These are phyloP conservation scores for Paxillus ammoniavirescens DNA, from an alignment of 768 basidiomycete genomes.

Conservation along the genomic window DNA sequence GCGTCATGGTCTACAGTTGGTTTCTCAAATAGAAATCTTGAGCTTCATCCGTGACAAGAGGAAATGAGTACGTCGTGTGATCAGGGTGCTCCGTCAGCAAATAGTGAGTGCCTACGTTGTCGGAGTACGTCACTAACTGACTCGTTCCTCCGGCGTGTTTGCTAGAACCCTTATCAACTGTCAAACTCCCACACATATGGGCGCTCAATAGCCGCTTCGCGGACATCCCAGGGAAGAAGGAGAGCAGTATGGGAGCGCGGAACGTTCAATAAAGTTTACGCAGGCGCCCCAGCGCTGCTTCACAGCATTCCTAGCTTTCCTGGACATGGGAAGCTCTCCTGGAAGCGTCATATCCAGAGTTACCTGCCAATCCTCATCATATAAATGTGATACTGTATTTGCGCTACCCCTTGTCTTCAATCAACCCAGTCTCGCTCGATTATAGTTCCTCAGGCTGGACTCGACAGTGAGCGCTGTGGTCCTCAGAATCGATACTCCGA, in stretches of 20 bases:
- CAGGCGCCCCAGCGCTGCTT: conserved; percentile 17
- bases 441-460: not conserved
- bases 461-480: conserved; percentile 11
- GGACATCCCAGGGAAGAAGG: not conserved
- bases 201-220: not conserved
- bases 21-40: no score
- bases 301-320: not conserved
- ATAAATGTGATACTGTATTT: conserved; percentile 16
- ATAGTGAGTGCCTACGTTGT: conserved; percentile 4
- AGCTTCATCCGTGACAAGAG: not conserved
- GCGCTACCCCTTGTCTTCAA: not conserved
- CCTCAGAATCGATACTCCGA: not conserved
- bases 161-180: conserved; percentile 10
- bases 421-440: not conserved
- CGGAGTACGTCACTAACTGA: conserved; percentile 9
- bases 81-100: not conserved
- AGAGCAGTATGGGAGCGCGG: not conserved
- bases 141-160: conserved; percentile 19
- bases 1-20: no score
- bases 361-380: not conserved
- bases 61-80: conserved; percentile 15
- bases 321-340: not conserved
- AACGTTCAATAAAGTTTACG: not conserved
- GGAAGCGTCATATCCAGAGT: not conserved
- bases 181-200: conserved; percentile 3